Evolutionary conservation across 352 stramenopile genomes (phyloP), one percentile per base, ranked within the genome.

Genomic region (Aphanomyces astaci): DNA sequence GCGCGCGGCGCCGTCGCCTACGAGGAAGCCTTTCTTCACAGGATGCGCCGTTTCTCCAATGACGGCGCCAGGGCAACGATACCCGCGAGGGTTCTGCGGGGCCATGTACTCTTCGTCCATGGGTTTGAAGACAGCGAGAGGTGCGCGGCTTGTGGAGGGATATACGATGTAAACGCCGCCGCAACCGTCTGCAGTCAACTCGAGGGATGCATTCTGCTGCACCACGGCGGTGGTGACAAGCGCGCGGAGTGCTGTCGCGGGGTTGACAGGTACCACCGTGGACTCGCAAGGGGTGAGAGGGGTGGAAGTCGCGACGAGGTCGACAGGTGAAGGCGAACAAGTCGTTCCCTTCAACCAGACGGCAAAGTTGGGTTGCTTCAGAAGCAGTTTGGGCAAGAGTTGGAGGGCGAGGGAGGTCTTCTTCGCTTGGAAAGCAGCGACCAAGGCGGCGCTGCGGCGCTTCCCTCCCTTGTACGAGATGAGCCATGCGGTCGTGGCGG

Each of bases 31-130:
- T 67, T 88, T 91, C 75, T 93, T 90, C 27, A 92, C 76, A 0
- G 88, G 87, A 66, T 95, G 82, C 36, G 89, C 80, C 17, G 81
- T 94, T 51, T 84, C 78, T 17, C 87, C 87, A 4, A 95, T 78
- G n/a, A 91, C 73, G 0, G 82, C 81, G 46, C 82, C 78, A 62
- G 92, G 84, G 74, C 89, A 86, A 32, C 98, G 84, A 64, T 98
- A 98, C 4, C 93, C 94, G 67, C 96, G 86, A 13, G 97, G 97
- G 80, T 99, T 99, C 80, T 99, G 98, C 39, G 95, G 90, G 1
- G 96, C 96, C 82, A 98, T 99, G 59, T 98, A 98, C 79, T 99
- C 97, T 77, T 99, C 97, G 72, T 99, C 96, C 17, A 91, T 81
- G 5, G 97, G 96, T 78, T 99, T 99, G 75, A 99, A 99, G 15